Percentiles rank a stretch among this genome's conserved stretches.
Conservation (phyloP, 2,329 filamentous ascomycete species). For the Dryadomyces sulphureus region DNA sequence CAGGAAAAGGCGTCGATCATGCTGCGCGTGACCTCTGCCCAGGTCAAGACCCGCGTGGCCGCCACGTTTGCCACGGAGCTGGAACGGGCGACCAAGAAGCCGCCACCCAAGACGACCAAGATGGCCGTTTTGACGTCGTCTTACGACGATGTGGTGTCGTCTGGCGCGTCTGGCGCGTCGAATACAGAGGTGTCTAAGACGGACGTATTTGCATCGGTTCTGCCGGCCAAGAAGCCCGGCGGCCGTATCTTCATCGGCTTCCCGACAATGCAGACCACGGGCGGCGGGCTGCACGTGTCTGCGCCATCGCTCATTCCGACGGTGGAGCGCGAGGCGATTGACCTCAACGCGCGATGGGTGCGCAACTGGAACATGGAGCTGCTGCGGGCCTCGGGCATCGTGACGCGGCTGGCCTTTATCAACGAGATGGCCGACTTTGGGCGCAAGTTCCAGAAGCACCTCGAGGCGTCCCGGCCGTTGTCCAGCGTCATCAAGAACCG, state of each 20-base stretch:
- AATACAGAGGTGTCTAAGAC: constrained; percentile 35
- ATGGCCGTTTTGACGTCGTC: constrained; percentile 84
- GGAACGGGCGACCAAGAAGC: constrained; percentile 92
- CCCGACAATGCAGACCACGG: constrained; percentile 92
- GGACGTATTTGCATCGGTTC: constrained; percentile 79
- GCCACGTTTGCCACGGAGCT: constrained; percentile 67
- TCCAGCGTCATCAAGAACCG: neutral
- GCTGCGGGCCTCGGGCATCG: constrained; percentile 77
- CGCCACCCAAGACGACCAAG: constrained; percentile 74
- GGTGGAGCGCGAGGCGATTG: constrained; percentile 91
- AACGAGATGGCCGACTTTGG: constrained; percentile 74
- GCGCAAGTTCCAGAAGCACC: constrained; percentile 33
- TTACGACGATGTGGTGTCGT: constrained; percentile 63
- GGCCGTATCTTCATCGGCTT: constrained; percentile 96
- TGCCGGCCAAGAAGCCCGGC: constrained; percentile 67
- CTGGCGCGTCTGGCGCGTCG: constrained; percentile 25
- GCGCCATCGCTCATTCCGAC: constrained; percentile 94
- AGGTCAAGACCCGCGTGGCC: constrained; percentile 61
- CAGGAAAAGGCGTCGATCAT: constrained; percentile 69
- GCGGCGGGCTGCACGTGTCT: constrained; percentile 83
- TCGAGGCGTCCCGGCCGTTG: constrained; percentile 8
- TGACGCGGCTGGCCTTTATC: constrained; percentile 74
- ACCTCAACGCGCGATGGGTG: constrained; percentile 89
- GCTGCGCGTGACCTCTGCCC: constrained; percentile 72
- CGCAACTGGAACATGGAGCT: constrained; percentile 93